phyloP scores from a whole-genome alignment of 2,329 filamentous ascomycete species.

The Passalora sequoiae region DNA sequence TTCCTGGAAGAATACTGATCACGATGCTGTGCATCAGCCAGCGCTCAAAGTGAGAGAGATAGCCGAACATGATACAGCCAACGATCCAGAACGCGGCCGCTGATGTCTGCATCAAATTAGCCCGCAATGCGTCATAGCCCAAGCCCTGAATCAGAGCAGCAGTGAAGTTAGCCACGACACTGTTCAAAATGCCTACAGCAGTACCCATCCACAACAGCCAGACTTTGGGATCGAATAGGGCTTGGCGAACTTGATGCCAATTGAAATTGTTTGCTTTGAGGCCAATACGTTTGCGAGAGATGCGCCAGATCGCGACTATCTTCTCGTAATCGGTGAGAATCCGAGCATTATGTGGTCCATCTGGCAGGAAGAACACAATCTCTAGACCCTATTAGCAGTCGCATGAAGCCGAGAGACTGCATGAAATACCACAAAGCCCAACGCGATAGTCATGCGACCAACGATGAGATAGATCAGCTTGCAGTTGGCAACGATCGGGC shows the following conservation, averaged over 20 bases:
- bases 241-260: conserved; percentile 50
- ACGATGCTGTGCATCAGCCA: conserved; percentile 16
- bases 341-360: conserved; percentile 47
- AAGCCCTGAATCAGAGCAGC: conserved; percentile 35
- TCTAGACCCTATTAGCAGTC: no score
- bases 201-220: conserved; percentile 51
- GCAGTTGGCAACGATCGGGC: conserved; percentile 27
- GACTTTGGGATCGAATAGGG: conserved; percentile 53
- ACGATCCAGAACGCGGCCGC: conserved; percentile 22
- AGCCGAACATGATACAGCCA: conserved; percentile 12
- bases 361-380: conserved; percentile 49
- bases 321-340: conserved; percentile 55
- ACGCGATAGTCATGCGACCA: conserved; percentile 17
- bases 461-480: conserved; percentile 30
- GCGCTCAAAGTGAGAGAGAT: conserved; percentile 6
- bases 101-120: conserved; percentile 60
- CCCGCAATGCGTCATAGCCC: conserved; percentile 56
- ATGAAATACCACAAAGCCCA: conserved; percentile 11
- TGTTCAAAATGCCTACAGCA: conserved; percentile 29
- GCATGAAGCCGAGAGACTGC: background rate
- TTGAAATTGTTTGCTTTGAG: conserved; percentile 52
- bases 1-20: conserved; percentile 15
- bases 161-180: conserved; percentile 37
- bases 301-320: conserved; percentile 33
- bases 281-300: conserved; percentile 37